Percentiles rank a stretch among this genome's conserved stretches.
Evolutionary conservation across 169 alveolate species (phyloP).

Genomic region (Plasmodium billcollinsi): DNA sequence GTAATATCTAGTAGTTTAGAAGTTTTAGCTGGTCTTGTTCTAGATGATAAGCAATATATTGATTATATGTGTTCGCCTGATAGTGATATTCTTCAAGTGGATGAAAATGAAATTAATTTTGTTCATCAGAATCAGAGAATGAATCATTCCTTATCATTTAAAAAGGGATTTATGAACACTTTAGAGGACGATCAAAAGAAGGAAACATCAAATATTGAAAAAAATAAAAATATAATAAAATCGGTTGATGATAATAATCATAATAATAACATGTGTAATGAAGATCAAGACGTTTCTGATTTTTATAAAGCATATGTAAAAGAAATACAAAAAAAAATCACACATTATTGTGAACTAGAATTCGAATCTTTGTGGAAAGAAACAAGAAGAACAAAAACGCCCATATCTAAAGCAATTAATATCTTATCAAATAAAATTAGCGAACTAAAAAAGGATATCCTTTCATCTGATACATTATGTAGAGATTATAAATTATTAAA

Average conservation of each 20-base stretch:
- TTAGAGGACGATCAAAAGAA: not conserved
- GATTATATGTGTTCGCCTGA: constrained; percentile 73
- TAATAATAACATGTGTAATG: constrained; percentile 40
- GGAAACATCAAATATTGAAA: not conserved
- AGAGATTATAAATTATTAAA: constrained; percentile 75
- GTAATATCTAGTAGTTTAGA: constrained; percentile 91
- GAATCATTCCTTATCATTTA: constrained; percentile 24
- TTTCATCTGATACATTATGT: constrained; percentile 82
- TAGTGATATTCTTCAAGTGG: constrained; percentile 19
- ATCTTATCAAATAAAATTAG: constrained; percentile 85
- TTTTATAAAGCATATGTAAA: constrained; percentile 82
- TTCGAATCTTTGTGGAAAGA: constrained; percentile 85
- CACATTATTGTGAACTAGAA: constrained; percentile 80
- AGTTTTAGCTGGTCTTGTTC: constrained; percentile 89
- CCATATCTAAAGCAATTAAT: constrained; percentile 88
- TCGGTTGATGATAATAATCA: constrained; percentile 33
- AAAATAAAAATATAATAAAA: not conserved
- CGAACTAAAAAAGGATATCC: constrained; percentile 83
- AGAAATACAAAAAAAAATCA: constrained; percentile 82
- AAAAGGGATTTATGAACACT: constrained; percentile 2
- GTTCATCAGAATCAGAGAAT: constrained; percentile 29
- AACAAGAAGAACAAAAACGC: constrained; percentile 84
- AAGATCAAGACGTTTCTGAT: constrained; percentile 27
- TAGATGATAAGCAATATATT: constrained; percentile 83
- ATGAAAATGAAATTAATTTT: constrained; percentile 24